phyloP scores from a whole-genome alignment of 2,329 filamentous ascomycete species.

The Colletotrichum siamense region DNA sequence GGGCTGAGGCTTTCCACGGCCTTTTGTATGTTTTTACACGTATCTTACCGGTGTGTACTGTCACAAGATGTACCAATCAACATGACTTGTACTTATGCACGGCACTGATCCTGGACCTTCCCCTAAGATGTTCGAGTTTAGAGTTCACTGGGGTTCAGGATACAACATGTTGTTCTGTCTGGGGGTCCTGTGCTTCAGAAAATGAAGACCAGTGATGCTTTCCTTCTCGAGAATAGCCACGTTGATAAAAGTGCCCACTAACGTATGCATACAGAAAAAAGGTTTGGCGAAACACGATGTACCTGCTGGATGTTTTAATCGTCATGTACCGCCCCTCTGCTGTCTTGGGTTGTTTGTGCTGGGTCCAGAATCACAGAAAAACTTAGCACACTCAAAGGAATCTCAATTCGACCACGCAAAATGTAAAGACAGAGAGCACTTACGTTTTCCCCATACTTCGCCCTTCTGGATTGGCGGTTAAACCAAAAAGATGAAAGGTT shows the following conservation, averaged over 20 bases:
- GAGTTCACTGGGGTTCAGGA: background rate
- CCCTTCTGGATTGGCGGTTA: background rate
- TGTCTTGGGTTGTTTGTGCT: background rate
- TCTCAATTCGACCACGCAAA: background rate
- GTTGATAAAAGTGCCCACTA: background rate
- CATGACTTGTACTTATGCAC: background rate
- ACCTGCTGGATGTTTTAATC: background rate
- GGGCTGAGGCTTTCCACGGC: background rate
- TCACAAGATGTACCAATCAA: background rate
- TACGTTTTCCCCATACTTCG: background rate
- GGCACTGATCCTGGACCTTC: background rate
- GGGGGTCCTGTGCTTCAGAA: background rate
- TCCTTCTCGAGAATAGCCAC: background rate
- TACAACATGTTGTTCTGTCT: background rate
- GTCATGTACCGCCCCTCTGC: background rate
- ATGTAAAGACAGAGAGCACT: background rate
- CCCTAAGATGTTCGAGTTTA: background rate
- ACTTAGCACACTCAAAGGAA: background rate
- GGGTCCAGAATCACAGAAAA: fast-evolving
- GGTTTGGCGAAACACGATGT: background rate
- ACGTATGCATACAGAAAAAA: background rate
- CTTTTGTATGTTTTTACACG: background rate
- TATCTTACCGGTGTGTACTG: background rate
- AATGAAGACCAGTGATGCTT: background rate
- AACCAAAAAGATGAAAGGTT: background rate